phyloP scores from a whole-genome alignment of 2,329 filamentous ascomycete genomes.

The Harringtonia lauricola region DNA sequence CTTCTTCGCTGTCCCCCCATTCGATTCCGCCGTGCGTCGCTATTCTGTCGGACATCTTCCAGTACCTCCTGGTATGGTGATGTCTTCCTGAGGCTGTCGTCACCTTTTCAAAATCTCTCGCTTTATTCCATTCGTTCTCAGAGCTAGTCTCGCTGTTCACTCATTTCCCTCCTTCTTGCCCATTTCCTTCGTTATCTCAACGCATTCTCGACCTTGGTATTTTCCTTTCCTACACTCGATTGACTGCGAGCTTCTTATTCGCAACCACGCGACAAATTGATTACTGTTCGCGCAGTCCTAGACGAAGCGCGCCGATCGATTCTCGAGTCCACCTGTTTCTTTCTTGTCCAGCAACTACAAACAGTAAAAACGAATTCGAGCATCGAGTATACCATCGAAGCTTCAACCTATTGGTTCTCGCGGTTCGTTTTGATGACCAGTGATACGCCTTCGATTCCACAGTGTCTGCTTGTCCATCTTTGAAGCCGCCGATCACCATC shows the following conservation, averaged over 20 bases:
- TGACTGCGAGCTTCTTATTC: no score
- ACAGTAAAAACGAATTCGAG: no score
- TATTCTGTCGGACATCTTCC: neutral
- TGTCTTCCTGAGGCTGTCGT: constrained; percentile 1
- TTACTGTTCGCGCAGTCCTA: no score
- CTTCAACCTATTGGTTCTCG: no score
- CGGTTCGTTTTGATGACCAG: no score
- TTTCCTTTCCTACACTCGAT: no score
- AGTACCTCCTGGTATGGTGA: neutral
- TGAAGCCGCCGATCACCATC: neutral
- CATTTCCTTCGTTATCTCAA: neutral
- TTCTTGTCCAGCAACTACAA: no score
- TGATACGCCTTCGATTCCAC: neutral
- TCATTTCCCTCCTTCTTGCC: neutral
- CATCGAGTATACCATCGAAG: no score
- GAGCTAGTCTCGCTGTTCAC: constrained; percentile 2
- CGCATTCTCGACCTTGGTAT: neutral
- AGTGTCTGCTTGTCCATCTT: neutral
- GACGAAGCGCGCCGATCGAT: no score
- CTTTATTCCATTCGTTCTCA: constrained; percentile 1
- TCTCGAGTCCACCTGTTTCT: no score
- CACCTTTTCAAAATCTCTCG: neutral
- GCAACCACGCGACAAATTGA: no score
- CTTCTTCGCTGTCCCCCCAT: neutral
- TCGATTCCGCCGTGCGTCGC: neutral